Base-by-base conservation (phyloP, 495 filamentous ascomycete genomes). In the Parathielavia appendiculata region DNA sequence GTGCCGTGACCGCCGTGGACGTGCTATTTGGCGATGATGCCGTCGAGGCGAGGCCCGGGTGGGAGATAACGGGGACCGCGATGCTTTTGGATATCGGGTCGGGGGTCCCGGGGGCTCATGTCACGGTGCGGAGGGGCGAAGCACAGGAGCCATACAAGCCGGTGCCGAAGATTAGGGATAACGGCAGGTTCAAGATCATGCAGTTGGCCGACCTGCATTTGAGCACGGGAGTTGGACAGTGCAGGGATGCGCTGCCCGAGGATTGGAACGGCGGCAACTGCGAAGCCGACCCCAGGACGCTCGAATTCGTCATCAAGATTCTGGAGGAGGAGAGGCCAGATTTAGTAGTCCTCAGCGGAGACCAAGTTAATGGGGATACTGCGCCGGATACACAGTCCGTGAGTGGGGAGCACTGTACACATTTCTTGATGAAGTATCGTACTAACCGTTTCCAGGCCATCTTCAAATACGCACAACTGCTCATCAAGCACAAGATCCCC, bases 121-220 rank as follows among this genome's bases (percentile, higher is more conserved):
- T 98, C 23, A 92, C 83, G 30, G 76, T 95, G 49, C 81, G 91
- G 32, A 80, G 88, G 59, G 93, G 93, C 5, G 76, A 78, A 32
- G 81, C 80, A 8, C 61, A 74, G 3, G 79, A 81, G 56, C 63
- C 71, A 14, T 76, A 82, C 60, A 89, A 84, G 64, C 87, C 90
- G 0, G 72, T 77, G n/a, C 88, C 86, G 14, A 80, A 84, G 51
- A 86, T 98, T 56, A 80, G 81, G 50, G 89, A 92, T 30, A 88
- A 95, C 69, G 92, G 91, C n/a, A 88, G 86, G 60, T 97, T 97
- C 73, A 97, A 97, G 75, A 95, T 98, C 58, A 85, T 98, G 81
- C 93, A 98, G 69, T 69, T 93, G 51, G 86, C 92, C 46, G 93
- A 98, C 77, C 66, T 96, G 54, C 93, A 98, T 72, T 70, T 98